Percentiles rank a stretch among this genome's conserved stretches.
These are phyloP conservation scores for Monoraphidium neglectum DNA, from an alignment of 139 green algal genomes.

Conservation along the genomic window DNA sequence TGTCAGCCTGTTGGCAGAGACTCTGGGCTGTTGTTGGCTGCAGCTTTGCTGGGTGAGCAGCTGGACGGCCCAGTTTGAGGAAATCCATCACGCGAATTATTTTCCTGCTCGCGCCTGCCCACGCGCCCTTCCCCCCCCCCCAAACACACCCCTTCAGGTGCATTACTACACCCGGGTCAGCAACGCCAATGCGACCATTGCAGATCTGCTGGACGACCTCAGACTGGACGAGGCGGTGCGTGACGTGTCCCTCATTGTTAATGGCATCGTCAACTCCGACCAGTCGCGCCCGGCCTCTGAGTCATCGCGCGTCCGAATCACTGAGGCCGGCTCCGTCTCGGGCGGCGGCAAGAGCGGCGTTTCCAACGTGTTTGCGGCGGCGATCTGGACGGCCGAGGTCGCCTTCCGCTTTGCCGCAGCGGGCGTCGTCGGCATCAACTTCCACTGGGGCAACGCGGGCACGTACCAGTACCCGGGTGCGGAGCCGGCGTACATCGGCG, in stretches of 20 bases:
- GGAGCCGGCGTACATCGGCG: constrained; percentile 23
- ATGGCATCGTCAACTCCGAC: no score
- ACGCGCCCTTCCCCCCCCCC: no score
- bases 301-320: constrained; percentile 1
- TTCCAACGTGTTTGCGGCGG: constrained; percentile 15
- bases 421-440: constrained; percentile 17
- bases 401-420: constrained; percentile 20
- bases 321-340: constrained; percentile 17
- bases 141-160: neutral
- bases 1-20: no score
- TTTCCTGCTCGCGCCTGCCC: no score
- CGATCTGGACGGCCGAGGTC: constrained; percentile 9
- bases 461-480: neutral
- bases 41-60: no score
- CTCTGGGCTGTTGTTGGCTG: no score
- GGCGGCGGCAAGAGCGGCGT: constrained; percentile 14
- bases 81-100: no score
- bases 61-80: no score
- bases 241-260: no score
- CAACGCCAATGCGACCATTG: constrained; percentile 8
- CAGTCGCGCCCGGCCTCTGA: no score
- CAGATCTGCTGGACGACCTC: constrained; percentile 12
- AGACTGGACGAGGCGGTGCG: no score
- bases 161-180: constrained; percentile 24
- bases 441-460: constrained; percentile 28